Percentiles rank a stretch among this genome's conserved stretches.
Conservation (phyloP, 306 rosid species). For the Quercus parvula region DNA sequence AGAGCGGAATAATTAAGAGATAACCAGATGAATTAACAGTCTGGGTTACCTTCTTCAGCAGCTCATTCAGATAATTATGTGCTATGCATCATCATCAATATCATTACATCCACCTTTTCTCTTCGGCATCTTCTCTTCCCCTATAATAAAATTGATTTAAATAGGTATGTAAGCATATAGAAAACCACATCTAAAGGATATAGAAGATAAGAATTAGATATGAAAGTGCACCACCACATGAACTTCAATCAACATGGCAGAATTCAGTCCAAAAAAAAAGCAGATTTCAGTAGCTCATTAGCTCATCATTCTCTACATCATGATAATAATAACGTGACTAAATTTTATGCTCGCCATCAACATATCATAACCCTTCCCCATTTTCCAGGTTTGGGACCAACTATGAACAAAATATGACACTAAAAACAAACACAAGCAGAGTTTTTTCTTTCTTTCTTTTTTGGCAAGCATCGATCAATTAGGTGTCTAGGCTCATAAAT, state of each 20-base stretch:
- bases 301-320: no score
- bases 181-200: background rate
- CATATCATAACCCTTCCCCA: no score
- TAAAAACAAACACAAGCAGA: no score
- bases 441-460: background rate
- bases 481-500: background rate
- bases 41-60: conserved; percentile 50
- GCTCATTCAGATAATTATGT: conserved; percentile 18
- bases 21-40: conserved; percentile 41
- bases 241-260: background rate
- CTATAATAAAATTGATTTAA: background rate
- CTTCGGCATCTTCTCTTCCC: conserved; percentile 27
- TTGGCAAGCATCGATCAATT: background rate
- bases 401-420: no score
- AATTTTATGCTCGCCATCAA: no score
- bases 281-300: no score
- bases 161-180: background rate
- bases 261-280: background rate
- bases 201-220: background rate
- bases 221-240: background rate
- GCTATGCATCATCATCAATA: conserved; percentile 8
- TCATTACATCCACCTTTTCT: background rate
- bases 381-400: no score
- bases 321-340: no score
- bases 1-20: conserved; percentile 22